Percentiles rank a stretch among this genome's conserved stretches.
phyloP scores from a whole-genome alignment of 257 asterid genomes.

The Fraxinus anomala region DNA sequence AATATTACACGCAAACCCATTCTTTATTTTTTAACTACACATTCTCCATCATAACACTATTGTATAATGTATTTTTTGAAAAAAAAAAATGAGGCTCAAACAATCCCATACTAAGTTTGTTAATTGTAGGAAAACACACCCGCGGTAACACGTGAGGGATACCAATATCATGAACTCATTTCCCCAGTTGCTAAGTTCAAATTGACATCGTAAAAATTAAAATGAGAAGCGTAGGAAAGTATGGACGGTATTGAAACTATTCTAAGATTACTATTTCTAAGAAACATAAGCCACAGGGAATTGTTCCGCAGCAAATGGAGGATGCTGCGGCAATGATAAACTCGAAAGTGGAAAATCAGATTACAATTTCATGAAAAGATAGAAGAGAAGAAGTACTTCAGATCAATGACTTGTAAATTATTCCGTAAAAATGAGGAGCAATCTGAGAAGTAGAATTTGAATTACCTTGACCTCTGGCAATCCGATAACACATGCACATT shows the following conservation, averaged over 20 bases:
- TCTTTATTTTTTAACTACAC: too few relatives aligned
- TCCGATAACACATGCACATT: conserved; percentile 88
- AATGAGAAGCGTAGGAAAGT: too few relatives aligned
- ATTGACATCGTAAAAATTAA: neutral
- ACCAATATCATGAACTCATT: too few relatives aligned
- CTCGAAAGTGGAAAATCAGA: neutral
- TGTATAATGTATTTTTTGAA: too few relatives aligned
- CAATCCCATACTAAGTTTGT: too few relatives aligned
- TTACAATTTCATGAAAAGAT: neutral
- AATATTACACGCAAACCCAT: too few relatives aligned
- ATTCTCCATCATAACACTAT: too few relatives aligned
- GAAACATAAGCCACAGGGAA: neutral
- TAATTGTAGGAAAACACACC: too few relatives aligned
- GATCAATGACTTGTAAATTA: neutral
- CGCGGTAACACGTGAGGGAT: too few relatives aligned
- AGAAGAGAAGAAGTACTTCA: neutral
- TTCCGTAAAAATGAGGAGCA: conserved; percentile 9
- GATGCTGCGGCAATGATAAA: neutral
- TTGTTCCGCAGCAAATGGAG: neutral
- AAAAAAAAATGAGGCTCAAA: too few relatives aligned
- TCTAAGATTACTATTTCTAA: neutral
- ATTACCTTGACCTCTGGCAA: conserved; percentile 78
- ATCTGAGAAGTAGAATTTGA: neutral
- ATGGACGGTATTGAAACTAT: neutral
- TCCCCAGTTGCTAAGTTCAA: neutral